phyloP scores from a whole-genome alignment of 352 stramenopile genomes.

The Globisporangium abappressorium region DNA sequence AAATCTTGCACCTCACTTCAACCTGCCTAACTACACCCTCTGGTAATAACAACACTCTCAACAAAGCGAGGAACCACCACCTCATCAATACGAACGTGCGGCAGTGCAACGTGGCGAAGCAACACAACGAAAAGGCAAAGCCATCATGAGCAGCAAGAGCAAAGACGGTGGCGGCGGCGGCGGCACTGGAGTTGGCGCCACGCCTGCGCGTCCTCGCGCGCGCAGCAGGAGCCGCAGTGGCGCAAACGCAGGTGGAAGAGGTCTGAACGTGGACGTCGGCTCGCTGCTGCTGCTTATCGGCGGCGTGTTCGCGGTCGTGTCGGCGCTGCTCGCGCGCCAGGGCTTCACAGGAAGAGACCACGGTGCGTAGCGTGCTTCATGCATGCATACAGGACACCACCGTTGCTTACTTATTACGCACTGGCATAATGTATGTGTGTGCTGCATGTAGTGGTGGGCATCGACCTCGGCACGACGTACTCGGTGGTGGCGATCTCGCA shows the following conservation, averaged over 20 bases:
- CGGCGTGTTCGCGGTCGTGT: constrained; percentile 34
- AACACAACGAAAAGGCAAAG: neutral
- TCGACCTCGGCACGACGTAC: constrained; percentile 78
- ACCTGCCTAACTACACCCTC: neutral
- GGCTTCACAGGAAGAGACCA: constrained; percentile 63
- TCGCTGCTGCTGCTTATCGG: constrained; percentile 46
- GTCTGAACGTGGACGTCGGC: constrained; percentile 21
- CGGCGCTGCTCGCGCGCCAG: constrained; percentile 46
- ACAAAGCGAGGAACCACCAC: neutral
- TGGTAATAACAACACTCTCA: neutral
- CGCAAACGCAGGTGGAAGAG: neutral
- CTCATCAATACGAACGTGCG: neutral
- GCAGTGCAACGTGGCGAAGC: neutral
- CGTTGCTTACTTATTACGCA: neutral
- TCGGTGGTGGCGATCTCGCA: constrained; percentile 71
- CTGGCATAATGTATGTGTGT: neutral
- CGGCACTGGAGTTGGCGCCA: neutral
- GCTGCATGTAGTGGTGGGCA: constrained; percentile 48
- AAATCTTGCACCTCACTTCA: neutral
- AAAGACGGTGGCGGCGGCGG: neutral
- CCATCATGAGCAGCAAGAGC: neutral
- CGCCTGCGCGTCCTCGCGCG: neutral
- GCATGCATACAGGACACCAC: too few species aligned
- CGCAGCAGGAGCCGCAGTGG: constrained; percentile 1
- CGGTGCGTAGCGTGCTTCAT: constrained; percentile 23